phyloP scores from a whole-genome alignment of 2,329 filamentous ascomycete genomes.

The Fonsecaea erecta region DNA sequence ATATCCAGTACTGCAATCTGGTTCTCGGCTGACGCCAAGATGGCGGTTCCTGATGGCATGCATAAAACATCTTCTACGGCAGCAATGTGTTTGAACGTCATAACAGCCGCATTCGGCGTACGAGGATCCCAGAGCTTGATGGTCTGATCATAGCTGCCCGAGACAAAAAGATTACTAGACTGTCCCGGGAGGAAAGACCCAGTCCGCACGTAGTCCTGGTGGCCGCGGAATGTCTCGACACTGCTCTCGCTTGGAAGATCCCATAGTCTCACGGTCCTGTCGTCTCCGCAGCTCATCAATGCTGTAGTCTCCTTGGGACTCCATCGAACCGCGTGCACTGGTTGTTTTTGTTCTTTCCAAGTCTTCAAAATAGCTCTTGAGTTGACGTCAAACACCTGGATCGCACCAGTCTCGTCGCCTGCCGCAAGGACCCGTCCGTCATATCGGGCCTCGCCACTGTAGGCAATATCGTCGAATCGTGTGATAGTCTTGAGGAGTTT shows the following conservation, averaged over 20 bases:
- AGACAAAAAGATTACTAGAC: slow-evolving; percentile 73
- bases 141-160: slow-evolving; percentile 92
- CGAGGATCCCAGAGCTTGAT: slow-evolving; percentile 93
- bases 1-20: slow-evolving; percentile 90
- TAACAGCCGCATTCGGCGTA: slow-evolving; percentile 69
- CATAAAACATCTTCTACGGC: slow-evolving; percentile 88
- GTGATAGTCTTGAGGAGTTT: slow-evolving; percentile 94
- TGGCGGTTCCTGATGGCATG: slow-evolving; percentile 81
- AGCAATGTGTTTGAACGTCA: slow-evolving; percentile 94
- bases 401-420: slow-evolving; percentile 86
- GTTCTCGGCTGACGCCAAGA: slow-evolving; percentile 83
- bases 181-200: slow-evolving; percentile 83
- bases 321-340: slow-evolving; percentile 90
- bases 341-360: slow-evolving; percentile 92
- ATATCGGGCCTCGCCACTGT: slow-evolving; percentile 82
- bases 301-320: slow-evolving; percentile 85
- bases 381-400: slow-evolving; percentile 93
- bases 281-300: slow-evolving; percentile 87
- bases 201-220: slow-evolving; percentile 88
- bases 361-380: slow-evolving; percentile 92
- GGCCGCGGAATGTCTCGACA: slow-evolving; percentile 78
- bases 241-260: slow-evolving; percentile 82
- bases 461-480: slow-evolving; percentile 87
- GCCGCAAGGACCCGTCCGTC: slow-evolving; percentile 90
- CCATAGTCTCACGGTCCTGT: slow-evolving; percentile 91